Evolutionary conservation across 2,329 filamentous ascomycete genomes (phyloP).

Genomic region (Tolypocladium capitatum): DNA sequence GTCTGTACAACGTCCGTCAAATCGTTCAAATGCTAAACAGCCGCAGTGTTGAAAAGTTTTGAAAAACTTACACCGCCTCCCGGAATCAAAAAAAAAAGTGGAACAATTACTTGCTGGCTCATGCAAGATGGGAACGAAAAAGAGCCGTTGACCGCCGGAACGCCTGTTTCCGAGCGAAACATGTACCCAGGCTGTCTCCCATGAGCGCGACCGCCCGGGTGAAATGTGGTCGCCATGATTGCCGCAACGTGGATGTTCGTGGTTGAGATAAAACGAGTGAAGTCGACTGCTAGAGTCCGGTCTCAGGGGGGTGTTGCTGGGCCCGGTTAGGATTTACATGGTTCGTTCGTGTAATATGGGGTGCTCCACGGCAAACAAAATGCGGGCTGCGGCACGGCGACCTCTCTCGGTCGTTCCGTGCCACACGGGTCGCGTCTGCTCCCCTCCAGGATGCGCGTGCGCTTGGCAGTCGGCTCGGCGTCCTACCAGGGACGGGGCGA

Average conservation of each 20-base stretch:
- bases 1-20: neutral
- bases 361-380: neutral
- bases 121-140: neutral
- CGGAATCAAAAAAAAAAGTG: neutral
- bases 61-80: neutral
- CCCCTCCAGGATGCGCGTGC: neutral
- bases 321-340: neutral
- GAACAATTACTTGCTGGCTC: neutral
- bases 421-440: neutral
- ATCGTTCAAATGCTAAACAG: neutral
- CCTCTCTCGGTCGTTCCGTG: neutral
- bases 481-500: neutral
- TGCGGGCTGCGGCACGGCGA: neutral
- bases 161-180: neutral
- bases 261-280: neutral
- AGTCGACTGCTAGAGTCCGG: neutral
- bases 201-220: neutral
- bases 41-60: neutral
- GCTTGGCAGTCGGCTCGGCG: neutral
- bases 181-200: neutral
- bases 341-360: neutral
- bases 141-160: neutral
- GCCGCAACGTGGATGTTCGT: neutral
- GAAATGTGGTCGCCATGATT: neutral
- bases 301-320: neutral